These are phyloP conservation scores for Lagenaria siceraria DNA, from an alignment of 306 rosid species.

Conservation along the genomic window DNA sequence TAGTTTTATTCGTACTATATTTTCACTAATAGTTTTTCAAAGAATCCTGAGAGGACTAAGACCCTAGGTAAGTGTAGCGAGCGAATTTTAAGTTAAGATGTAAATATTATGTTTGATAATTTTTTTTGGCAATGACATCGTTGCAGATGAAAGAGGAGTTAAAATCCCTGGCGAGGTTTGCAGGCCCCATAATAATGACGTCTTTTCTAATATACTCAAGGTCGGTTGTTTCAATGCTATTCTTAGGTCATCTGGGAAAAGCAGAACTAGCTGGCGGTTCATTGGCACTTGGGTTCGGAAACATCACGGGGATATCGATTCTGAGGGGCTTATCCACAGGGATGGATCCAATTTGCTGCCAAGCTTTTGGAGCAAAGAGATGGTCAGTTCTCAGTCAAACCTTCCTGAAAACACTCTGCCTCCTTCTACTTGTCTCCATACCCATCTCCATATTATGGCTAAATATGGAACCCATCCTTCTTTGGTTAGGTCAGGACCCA, in stretches of 20 bases:
- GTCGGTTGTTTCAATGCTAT: slow-evolving; percentile 60
- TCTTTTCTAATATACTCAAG: slow-evolving; percentile 53
- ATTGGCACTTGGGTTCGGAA: slow-evolving; percentile 67
- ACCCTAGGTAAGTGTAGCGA: too few relatives aligned
- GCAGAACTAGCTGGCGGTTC: slow-evolving; percentile 82
- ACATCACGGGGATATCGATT: slow-evolving; percentile 64
- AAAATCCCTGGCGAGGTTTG: slow-evolving; percentile 34
- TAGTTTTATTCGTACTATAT: too few relatives aligned
- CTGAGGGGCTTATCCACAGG: slow-evolving; percentile 64
- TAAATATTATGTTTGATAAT: too few relatives aligned
- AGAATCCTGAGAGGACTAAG: too few relatives aligned
- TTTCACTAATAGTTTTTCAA: too few relatives aligned
- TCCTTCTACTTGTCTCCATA: slow-evolving; percentile 55
- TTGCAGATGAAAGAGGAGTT: slow-evolving; percentile 57
- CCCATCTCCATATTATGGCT: slow-evolving; percentile 71
- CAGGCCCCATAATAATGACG: slow-evolving; percentile 57
- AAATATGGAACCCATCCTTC: slow-evolving; percentile 48
- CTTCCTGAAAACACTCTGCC: slow-evolving; percentile 47
- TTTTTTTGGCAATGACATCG: too few relatives aligned
- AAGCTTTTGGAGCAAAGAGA: slow-evolving; percentile 78
- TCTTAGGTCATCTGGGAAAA: slow-evolving; percentile 70
- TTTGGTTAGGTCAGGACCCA: slow-evolving; percentile 70
- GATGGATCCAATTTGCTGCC: slow-evolving; percentile 93
- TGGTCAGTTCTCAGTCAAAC: slow-evolving; percentile 61
- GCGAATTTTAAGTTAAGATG: too few relatives aligned